Conservation (phyloP, 768 basidiomycete genomes). For the Exidia glandulosa region DNA sequence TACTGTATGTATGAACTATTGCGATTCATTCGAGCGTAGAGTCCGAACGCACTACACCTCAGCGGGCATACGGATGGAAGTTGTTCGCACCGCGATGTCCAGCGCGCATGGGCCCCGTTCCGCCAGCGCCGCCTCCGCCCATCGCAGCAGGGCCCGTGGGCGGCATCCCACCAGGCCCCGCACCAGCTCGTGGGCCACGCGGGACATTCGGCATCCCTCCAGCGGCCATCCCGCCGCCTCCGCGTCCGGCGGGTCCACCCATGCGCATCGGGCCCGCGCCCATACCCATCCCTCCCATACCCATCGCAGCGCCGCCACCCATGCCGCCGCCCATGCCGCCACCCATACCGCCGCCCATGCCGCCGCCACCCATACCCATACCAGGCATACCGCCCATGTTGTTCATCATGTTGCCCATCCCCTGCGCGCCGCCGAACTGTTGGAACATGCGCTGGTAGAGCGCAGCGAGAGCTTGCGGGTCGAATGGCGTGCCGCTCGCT, state of each 20-base stretch:
- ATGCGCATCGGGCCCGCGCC: conserved; percentile 33
- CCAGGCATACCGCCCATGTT: conserved; percentile 23
- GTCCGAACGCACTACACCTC: too few species aligned
- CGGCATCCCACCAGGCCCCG: conserved; percentile 52
- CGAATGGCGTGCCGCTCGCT: conserved; percentile 47
- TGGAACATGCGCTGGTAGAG: conserved; percentile 95
- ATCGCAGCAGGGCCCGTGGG: conserved; percentile 50
- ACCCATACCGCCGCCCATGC: conserved; percentile 14
- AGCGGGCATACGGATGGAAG: conserved; percentile 79
- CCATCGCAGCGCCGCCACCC: conserved; percentile 28
- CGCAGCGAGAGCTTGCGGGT: conserved; percentile 83
- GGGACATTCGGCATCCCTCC: conserved; percentile 9
- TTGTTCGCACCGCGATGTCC: conserved; percentile 64
- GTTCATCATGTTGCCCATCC: conserved; percentile 25
- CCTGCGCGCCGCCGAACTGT: conserved; percentile 49
- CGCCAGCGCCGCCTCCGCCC: conserved; percentile 37
- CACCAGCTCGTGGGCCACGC: conserved; percentile 15
- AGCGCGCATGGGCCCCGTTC: conserved; percentile 59
- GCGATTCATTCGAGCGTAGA: too few species aligned
- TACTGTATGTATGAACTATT: too few species aligned
- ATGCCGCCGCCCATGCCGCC: conserved; percentile 17
- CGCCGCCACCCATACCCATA: conserved; percentile 27
- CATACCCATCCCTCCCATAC: conserved; percentile 30
- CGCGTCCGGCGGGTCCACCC: conserved; percentile 10
- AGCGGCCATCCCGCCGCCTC: conserved; percentile 5